Evolutionary conservation across 805 yeast genomes (phyloP).

Genomic region (Cyberlindnera saturnus): DNA sequence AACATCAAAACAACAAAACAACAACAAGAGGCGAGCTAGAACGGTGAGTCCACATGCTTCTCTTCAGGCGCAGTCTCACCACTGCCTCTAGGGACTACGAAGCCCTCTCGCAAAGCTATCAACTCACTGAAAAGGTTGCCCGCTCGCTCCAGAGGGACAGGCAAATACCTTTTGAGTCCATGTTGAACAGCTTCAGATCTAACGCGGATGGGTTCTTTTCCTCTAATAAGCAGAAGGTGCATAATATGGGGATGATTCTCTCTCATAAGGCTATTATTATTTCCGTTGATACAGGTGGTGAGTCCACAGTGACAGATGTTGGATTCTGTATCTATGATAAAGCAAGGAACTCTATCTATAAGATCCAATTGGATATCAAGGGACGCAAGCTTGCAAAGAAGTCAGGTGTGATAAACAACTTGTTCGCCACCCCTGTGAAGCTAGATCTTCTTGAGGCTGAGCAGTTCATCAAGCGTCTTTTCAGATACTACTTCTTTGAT

Average conservation of each 20-base stretch:
- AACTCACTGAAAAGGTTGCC: too few relatives aligned
- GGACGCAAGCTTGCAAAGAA: constrained; percentile 4
- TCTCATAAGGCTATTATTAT: constrained; percentile 6
- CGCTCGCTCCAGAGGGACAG: too few relatives aligned
- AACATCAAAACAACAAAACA: too few relatives aligned
- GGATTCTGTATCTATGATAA: constrained; percentile 12
- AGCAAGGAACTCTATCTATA: constrained; percentile 4
- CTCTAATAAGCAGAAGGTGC: background rate
- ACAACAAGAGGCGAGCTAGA: too few relatives aligned
- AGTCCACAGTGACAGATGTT: constrained; percentile 2
- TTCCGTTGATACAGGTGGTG: constrained; percentile 13
- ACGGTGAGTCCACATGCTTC: too few relatives aligned
- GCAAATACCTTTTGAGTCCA: too few relatives aligned
- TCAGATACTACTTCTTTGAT: constrained; percentile 1
- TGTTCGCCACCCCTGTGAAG: constrained; percentile 4
- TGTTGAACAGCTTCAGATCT: background rate
- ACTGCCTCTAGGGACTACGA: too few relatives aligned
- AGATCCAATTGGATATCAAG: constrained; percentile 10
- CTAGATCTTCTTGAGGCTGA: background rate
- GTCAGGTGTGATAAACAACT: background rate
- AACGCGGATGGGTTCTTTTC: constrained; percentile 3
- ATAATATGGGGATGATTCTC: background rate
- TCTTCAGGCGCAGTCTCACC: too few relatives aligned
- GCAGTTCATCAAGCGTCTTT: background rate
- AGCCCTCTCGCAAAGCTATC: too few relatives aligned